Base-by-base conservation (phyloP, 192 early-diverging fungal species). In the Linnemannia exigua region DNA sequence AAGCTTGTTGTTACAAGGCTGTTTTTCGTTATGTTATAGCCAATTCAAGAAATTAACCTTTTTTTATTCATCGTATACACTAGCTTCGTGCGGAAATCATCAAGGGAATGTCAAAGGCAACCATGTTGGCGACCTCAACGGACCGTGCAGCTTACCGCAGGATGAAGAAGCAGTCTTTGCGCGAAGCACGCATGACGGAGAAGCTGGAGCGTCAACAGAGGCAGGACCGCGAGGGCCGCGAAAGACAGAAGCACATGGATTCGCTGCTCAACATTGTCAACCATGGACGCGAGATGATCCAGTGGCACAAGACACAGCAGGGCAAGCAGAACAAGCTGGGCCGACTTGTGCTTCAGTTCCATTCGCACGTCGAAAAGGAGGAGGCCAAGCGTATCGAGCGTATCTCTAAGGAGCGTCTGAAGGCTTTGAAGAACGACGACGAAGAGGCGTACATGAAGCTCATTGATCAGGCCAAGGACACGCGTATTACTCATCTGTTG, bases 391-490 rank as follows among this genome's bases (percentile, higher is more conserved):
- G 96, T 68, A 89, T 91, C 33, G 95, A 97, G 87, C 92, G 95
- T 61, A 88, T 97, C 20, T 94, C 95, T 7, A 94, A 96, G 87
- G 99, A 99, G 91, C 97, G 99, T 97, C 90, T 99, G 37, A 93
- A 95, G 79, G 99, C 99, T 35, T 92, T 99, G 79, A 97, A 96
- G 91, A 96, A 94, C 67, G 97, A 98, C 90, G 97, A 99, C 89
- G 99, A 99, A 88, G 98, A 97, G 76, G 97, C 97, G 1, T 99
- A 99, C 87, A 89, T 99, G 84, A 95, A 96, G 83, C 92, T 99
- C 61, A 92, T 99, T 72, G 97, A 99, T 87, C 89, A 97, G 90
- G 95, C 95, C 51, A 99, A 99, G 89, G 97, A 99, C 87, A 99
- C 94, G 50, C 96, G 99, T 87, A 95, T 99, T 75, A 94, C 95